These are phyloP conservation scores for Stentor roeselii DNA, from an alignment of 73 alveolate species.

Conservation along the genomic window DNA sequence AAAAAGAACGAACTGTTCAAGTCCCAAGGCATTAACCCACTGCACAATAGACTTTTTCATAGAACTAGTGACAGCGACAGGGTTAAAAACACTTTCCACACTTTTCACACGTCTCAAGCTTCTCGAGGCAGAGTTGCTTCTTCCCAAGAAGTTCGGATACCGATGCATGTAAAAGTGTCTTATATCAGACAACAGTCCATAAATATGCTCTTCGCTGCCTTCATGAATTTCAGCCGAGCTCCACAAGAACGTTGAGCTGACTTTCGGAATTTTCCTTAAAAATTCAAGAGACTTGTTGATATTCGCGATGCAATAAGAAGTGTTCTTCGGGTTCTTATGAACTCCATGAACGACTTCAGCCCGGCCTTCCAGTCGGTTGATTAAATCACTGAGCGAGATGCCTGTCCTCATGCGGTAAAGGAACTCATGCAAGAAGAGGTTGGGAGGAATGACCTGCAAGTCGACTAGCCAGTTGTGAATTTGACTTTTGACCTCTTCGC, in stretches of 20 bases:
- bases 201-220: constrained; percentile 8
- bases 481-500: neutral
- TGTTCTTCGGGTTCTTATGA: constrained; percentile 41
- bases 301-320: constrained; percentile 50
- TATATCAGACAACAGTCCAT: neutral
- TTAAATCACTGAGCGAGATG: constrained; percentile 53
- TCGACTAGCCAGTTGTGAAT: neutral
- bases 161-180: neutral
- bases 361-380: constrained; percentile 65
- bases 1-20: neutral
- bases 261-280: constrained; percentile 48
- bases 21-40: neutral
- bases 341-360: constrained; percentile 59
- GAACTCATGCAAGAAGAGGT: neutral
- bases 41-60: neutral
- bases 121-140: neutral
- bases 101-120: neutral
- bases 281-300: constrained; percentile 58
- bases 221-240: constrained; percentile 21
- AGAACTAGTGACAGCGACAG: neutral
- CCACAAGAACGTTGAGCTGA: neutral
- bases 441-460: neutral
- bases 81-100: neutral
- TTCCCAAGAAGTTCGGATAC: neutral
- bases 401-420: constrained; percentile 37